These are phyloP conservation scores for Theileria sp. DNA, from an alignment of 169 alveolate genomes.

Conservation along the genomic window DNA sequence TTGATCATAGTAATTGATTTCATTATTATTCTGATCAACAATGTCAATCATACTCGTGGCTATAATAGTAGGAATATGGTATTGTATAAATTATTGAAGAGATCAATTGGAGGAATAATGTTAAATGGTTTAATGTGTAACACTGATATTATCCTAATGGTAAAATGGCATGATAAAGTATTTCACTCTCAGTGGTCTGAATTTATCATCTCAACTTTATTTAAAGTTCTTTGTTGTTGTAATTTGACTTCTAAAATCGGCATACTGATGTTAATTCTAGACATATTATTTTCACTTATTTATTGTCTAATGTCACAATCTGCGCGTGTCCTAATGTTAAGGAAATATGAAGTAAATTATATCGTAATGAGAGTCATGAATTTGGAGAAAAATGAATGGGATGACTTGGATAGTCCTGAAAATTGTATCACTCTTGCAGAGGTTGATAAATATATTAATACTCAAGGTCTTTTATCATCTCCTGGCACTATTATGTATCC, in stretches of 20 bases:
- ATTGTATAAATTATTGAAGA: constrained; percentile 12
- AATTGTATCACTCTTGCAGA: constrained; percentile 52
- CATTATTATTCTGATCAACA: not conserved
- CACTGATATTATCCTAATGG: constrained; percentile 29
- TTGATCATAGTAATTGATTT: constrained; percentile 1
- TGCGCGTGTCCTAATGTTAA: constrained; percentile 47
- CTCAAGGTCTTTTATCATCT: constrained; percentile 59
- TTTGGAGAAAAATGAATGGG: constrained; percentile 22
- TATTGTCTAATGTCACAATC: constrained; percentile 47
- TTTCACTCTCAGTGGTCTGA: constrained; percentile 61
- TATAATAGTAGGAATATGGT: no score
- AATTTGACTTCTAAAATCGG: constrained; percentile 41
- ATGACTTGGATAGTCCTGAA: constrained; percentile 20
- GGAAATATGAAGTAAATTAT: constrained; percentile 55
- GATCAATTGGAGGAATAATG: constrained; percentile 39
- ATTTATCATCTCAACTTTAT: constrained; percentile 13
- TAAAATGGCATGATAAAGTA: constrained; percentile 28
- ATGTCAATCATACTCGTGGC: not conserved
- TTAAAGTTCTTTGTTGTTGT: constrained; percentile 49
- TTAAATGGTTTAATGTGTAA: constrained; percentile 36
- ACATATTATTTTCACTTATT: constrained; percentile 27
- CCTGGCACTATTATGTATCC: constrained; percentile 57
- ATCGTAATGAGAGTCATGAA: constrained; percentile 32
- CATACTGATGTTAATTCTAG: constrained; percentile 34
- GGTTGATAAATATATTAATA: constrained; percentile 49